Conservation (phyloP, 2,329 filamentous ascomycete genomes). For the Parafenestella ontariensis region DNA sequence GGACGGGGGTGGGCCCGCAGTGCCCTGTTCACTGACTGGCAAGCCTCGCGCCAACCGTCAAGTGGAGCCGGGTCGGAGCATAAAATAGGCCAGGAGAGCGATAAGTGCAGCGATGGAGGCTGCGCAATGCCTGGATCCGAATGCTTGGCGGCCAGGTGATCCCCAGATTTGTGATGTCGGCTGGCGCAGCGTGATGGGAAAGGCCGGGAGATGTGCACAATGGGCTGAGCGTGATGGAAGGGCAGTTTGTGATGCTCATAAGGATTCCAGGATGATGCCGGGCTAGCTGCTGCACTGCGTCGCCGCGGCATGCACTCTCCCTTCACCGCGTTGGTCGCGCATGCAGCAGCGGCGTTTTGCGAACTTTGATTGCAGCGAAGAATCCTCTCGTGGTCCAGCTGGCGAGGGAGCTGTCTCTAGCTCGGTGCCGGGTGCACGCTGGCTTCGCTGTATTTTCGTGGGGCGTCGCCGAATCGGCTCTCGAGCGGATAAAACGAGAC, state of each 20-base stretch:
- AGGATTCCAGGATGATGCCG: conserved; percentile 26
- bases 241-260: conserved; percentile 21
- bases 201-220: conserved; percentile 20
- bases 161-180: conserved; percentile 27
- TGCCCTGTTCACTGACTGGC: conserved; percentile 29
- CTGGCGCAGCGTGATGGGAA: conserved; percentile 25
- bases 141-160: conserved; percentile 33
- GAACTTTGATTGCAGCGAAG: conserved; percentile 21
- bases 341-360: conserved; percentile 29
- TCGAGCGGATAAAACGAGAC: conserved; percentile 43
- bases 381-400: conserved; percentile 25
- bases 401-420: conserved; percentile 16
- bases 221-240: conserved; percentile 23
- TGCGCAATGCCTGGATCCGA: conserved; percentile 35
- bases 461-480: conserved; percentile 40
- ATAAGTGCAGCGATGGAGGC: conserved; percentile 26
- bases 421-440: conserved; percentile 11
- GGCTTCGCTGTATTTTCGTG: conserved; percentile 37
- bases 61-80: conserved; percentile 38
- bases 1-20: conserved; percentile 36
- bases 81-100: conserved; percentile 33
- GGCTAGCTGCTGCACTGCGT: conserved; percentile 27
- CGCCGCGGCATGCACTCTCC: conserved; percentile 27
- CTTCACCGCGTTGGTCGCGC: conserved; percentile 6
- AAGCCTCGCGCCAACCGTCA: conserved; percentile 42